Conservation (phyloP, 805 yeast genomes). For the Brettanomyces sp. region DNA sequence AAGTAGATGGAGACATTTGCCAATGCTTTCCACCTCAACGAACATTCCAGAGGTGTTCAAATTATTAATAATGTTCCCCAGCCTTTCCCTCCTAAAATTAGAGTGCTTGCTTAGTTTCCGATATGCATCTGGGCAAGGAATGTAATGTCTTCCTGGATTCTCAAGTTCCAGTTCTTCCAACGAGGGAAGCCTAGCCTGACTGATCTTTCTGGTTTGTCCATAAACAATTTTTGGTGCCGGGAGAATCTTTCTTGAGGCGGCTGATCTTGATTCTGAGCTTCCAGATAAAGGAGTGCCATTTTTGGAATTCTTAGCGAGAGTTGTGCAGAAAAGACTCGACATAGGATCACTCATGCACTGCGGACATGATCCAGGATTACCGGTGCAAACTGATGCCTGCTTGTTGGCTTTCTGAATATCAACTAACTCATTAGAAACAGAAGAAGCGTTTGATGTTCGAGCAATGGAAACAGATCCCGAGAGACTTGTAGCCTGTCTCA, state of each 20-base stretch:
- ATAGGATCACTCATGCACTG: conserved; percentile 83
- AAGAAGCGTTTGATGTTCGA: no score
- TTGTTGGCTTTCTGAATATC: conserved; percentile 5
- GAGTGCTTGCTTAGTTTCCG: conserved; percentile 78
- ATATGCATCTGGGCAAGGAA: conserved; percentile 87
- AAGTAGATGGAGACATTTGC: conserved; percentile 71
- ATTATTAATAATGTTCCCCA: conserved; percentile 64
- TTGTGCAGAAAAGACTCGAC: conserved; percentile 82
- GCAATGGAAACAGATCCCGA: not conserved
- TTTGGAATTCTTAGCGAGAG: conserved; percentile 42
- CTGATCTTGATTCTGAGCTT: not conserved
- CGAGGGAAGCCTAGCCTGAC: conserved; percentile 11
- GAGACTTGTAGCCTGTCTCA: conserved; percentile 3
- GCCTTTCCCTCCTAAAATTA: conserved; percentile 63
- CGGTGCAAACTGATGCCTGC: conserved; percentile 51
- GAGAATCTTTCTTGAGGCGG: not conserved
- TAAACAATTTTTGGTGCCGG: not conserved
- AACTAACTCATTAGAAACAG: no score
- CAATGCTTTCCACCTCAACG: conserved; percentile 87
- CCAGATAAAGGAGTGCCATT: not conserved
- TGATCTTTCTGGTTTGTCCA: not conserved
- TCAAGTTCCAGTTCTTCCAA: conserved; percentile 20
- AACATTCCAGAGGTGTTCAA: conserved; percentile 78
- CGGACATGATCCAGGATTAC: conserved; percentile 78
- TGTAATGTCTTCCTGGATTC: conserved; percentile 41